phyloP scores from a whole-genome alignment of 2,329 filamentous ascomycete genomes.

The Fusarium secorum region DNA sequence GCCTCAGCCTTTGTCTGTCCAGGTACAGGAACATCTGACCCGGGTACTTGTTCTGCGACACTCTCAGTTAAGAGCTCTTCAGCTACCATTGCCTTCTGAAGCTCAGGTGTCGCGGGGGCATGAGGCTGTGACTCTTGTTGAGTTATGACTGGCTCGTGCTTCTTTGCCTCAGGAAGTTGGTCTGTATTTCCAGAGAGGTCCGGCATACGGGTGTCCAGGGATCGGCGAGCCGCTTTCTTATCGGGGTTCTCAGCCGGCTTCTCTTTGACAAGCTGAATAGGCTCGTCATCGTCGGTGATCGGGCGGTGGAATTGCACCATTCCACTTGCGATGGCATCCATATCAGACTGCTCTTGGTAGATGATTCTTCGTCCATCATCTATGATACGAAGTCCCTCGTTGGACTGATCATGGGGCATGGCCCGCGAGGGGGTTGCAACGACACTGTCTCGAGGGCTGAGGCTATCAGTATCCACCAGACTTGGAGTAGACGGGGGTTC shows the following conservation, averaged over 20 bases:
- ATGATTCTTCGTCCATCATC: constrained; percentile 42
- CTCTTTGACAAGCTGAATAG: constrained; percentile 35
- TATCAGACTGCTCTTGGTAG: constrained; percentile 39
- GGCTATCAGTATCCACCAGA: constrained; percentile 44
- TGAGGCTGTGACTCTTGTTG: constrained; percentile 2
- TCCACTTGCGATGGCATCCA: constrained; percentile 36
- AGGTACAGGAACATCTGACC: background rate
- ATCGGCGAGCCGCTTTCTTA: constrained; percentile 13
- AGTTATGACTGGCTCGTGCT: background rate
- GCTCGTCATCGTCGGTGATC: constrained; percentile 35
- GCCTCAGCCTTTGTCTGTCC: constrained; percentile 1
- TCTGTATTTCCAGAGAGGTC: constrained; percentile 26
- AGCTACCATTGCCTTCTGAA: background rate
- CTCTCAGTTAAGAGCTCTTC: background rate
- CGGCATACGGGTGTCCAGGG: constrained; percentile 33
- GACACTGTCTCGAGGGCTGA: constrained; percentile 42
- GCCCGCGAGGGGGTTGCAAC: constrained; percentile 38
- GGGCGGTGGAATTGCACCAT: constrained; percentile 37
- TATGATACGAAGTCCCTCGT: constrained; percentile 40
- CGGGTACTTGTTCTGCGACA: background rate
- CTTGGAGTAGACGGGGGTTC: constrained; percentile 44
- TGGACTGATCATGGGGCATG: constrained; percentile 37
- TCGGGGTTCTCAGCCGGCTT: constrained; percentile 10
- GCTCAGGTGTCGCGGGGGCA: background rate
- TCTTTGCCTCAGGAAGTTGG: background rate